Evolutionary conservation across 1,139 yeast species (phyloP), one percentile per base, ranked within the genome.

Genomic region (Sugiyamaella neomexicana): DNA sequence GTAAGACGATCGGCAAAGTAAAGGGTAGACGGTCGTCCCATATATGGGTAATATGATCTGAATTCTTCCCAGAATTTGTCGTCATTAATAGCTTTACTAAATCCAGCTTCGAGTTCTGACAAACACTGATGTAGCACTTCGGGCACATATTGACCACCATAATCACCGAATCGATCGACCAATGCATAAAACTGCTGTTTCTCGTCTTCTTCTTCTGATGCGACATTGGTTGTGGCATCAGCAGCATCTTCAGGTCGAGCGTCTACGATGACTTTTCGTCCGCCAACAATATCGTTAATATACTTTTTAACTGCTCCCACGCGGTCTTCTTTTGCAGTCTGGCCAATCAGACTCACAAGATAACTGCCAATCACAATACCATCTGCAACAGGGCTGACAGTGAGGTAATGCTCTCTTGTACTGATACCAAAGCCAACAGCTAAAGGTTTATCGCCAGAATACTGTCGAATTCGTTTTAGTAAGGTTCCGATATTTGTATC

Each of bases 111-210:
- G 57, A 95, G 80, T 73, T 95, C 96, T 58, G 83, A 81, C 62
- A 93, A 79, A 76, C 98, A 93, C 45, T 96, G 81, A 72, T 91
- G 95, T 66, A 93, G 77, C 23, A 96, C 91, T 75, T 93, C 99
- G 45, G 99, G 99, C 36, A 95, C 98, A 68, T 88, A 93, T 75
- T 93, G 99, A 56, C 99, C 99, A 70, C 99, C 99, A 68, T 89
- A 95, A 53, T 85, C 91, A 66, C 99, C 99, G 65, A 91, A 93
- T 61, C 86, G 54, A 46, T 63, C 68, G 17, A 65, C 56, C 12
- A 53, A 34, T 9, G 44, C 47, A 29, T 49, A 42, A 38, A 45
- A 53, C 34, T 53, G 53, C 20, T 53, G 23, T 25, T 46, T 46
- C 20, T 40, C 37, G 29, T 54, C 54, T 23, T 42, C 52, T 20